These are phyloP conservation scores for Heliosperma pusillum DNA, from an alignment of 148 eudicot species.

Conservation along the genomic window DNA sequence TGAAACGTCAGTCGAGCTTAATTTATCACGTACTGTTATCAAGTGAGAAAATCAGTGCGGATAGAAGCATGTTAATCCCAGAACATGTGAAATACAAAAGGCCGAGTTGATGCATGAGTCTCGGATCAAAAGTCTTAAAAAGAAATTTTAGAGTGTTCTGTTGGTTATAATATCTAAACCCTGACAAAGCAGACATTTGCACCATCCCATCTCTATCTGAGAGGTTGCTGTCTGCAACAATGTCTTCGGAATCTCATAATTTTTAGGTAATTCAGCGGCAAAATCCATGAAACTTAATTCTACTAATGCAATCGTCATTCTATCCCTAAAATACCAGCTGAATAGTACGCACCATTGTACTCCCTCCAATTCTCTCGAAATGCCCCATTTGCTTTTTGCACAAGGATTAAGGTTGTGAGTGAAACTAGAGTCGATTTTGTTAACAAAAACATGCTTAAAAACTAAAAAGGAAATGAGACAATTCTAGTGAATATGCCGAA, in stretches of 20 bases:
- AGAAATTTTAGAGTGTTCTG: neutral
- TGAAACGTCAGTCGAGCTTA: slow-evolving; percentile 4
- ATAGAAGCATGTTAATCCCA: neutral
- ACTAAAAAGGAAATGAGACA: no score
- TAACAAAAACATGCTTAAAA: no score
- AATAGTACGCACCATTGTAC: neutral
- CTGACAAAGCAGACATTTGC: neutral
- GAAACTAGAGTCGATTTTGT: no score
- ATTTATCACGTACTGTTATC: neutral
- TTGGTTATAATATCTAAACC: neutral
- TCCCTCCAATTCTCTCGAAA: no score
- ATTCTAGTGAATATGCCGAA: no score
- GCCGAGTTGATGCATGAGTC: neutral
- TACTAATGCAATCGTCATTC: neutral
- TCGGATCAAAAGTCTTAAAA: neutral
- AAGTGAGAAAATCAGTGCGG: neutral
- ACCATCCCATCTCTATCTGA: neutral
- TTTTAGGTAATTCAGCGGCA: neutral
- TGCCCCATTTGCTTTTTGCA: no score
- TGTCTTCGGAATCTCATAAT: neutral
- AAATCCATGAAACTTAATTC: neutral
- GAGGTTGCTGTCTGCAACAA: neutral
- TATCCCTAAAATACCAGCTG: neutral
- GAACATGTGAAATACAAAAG: neutral
- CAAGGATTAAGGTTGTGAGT: no score